Evolutionary conservation across 306 rosid species (phyloP).

Genomic region (Malus fusca): DNA sequence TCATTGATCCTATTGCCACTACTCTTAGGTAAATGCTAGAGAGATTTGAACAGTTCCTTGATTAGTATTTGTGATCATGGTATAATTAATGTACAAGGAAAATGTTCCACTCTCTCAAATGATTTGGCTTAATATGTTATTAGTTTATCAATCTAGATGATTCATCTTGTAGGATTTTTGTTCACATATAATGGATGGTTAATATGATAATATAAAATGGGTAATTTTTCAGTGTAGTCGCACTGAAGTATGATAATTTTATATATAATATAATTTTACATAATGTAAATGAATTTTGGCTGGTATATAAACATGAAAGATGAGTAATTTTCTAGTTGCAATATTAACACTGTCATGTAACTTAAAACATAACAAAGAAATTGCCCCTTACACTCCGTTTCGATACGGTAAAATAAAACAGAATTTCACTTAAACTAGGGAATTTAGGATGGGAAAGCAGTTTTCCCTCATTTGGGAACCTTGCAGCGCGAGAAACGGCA

Average conservation of each 20-base stretch:
- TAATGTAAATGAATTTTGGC: no score
- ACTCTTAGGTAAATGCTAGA: not conserved
- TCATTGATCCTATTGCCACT: not conserved
- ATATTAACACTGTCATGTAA: no score
- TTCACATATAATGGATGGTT: not conserved
- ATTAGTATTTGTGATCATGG: not conserved
- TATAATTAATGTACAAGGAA: not conserved
- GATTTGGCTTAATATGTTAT: not conserved
- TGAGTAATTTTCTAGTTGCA: not conserved
- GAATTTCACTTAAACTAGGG: no score
- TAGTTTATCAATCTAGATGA: not conserved
- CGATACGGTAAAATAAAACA: no score
- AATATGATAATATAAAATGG: not conserved
- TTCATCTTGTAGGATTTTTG: not conserved
- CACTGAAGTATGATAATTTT: not conserved
- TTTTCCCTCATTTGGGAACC: no score
- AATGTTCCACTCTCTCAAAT: not conserved
- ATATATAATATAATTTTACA: no score
- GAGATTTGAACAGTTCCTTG: not conserved
- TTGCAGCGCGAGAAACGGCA: no score
- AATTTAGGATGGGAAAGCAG: no score
- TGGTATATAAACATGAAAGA: not conserved
- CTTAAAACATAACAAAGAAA: no score
- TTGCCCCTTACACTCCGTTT: no score
- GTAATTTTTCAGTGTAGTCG: no score